Conservation (phyloP, 1,284 basidiomycete genomes). For the Irpex sp. region DNA sequence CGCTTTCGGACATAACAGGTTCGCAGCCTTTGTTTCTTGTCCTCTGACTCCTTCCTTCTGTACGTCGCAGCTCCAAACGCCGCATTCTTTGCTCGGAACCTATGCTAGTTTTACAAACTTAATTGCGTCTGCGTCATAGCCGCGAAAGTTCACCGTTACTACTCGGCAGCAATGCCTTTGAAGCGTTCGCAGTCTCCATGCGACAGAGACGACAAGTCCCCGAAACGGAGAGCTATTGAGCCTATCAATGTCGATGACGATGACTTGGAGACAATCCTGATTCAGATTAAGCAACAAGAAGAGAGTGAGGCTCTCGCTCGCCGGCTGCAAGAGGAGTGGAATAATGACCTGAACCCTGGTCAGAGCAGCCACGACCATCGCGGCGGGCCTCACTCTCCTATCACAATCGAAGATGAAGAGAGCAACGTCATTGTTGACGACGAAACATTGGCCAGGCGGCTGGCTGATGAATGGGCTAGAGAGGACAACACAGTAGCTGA, state of each 20-base stretch:
- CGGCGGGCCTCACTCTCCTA: neutral
- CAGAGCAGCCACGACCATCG: neutral
- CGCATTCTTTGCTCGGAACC: neutral
- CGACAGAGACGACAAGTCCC: slow-evolving; percentile 1
- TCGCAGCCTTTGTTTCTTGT: neutral
- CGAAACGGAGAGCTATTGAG: slow-evolving; percentile 14
- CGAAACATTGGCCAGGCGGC: slow-evolving; percentile 32
- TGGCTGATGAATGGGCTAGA: slow-evolving; percentile 34
- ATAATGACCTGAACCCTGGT: slow-evolving; percentile 11
- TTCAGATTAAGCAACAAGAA: slow-evolving; percentile 37
- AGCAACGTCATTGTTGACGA: slow-evolving; percentile 16
- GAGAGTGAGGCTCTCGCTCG: slow-evolving; percentile 36
- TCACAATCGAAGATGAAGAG: neutral
- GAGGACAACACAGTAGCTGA: slow-evolving; percentile 14
- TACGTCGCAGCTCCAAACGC: neutral
- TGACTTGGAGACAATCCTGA: slow-evolving; percentile 33
- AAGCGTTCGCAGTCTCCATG: slow-evolving; percentile 15
- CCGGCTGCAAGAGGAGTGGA: slow-evolving; percentile 29
- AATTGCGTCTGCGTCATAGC: neutral
- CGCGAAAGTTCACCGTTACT: neutral
- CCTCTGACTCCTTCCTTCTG: slow-evolving; percentile 1
- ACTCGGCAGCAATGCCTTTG: slow-evolving; percentile 12
- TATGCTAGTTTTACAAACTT: neutral
- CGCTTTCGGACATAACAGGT: slow-evolving; percentile 1
- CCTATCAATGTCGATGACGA: slow-evolving; percentile 20